Conservation (phyloP, 192 early-diverging fungal genomes). For the Coemansia brasiliensis region DNA sequence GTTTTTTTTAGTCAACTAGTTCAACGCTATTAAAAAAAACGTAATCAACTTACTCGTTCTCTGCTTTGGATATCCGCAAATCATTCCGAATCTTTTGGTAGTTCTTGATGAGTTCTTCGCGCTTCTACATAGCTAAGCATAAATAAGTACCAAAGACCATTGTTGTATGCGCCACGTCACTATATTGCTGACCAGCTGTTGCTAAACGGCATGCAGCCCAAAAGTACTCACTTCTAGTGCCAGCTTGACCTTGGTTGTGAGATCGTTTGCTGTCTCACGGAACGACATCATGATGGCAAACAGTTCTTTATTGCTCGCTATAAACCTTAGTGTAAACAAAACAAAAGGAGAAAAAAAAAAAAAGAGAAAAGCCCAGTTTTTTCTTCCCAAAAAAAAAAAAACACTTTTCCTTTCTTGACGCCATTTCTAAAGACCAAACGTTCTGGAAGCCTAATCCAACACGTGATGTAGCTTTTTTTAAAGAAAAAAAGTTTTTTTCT, state of each 20-base stretch:
- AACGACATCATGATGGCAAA: constrained; percentile 35
- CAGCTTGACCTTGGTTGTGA: constrained; percentile 41
- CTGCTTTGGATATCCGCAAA: constrained; percentile 29
- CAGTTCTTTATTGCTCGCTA: not conserved
- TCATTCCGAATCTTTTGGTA: constrained; percentile 26
- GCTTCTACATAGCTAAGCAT: constrained; percentile 27
- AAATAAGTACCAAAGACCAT: not conserved
- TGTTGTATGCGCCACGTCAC: constrained; percentile 1
- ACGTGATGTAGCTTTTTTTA: not conserved
- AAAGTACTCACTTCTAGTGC: constrained; percentile 41
- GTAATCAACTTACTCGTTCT: constrained; percentile 43
- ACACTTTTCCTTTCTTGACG: not conserved
- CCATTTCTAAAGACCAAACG: not conserved
- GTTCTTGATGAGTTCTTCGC: constrained; percentile 35
- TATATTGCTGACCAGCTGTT: not conserved
- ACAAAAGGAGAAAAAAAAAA: not conserved
- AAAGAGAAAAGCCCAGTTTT: constrained; percentile 1
- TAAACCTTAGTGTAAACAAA: not conserved
- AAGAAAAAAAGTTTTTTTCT: not conserved
- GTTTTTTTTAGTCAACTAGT: not conserved
- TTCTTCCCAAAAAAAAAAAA: not conserved
- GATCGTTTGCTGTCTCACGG: constrained; percentile 40
- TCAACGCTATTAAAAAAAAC: not conserved
- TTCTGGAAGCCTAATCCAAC: constrained; percentile 5
- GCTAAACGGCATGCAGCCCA: not conserved